Evolutionary conservation across 805 yeast species (phyloP).

Genomic region (Kluyveromyces starmeri): DNA sequence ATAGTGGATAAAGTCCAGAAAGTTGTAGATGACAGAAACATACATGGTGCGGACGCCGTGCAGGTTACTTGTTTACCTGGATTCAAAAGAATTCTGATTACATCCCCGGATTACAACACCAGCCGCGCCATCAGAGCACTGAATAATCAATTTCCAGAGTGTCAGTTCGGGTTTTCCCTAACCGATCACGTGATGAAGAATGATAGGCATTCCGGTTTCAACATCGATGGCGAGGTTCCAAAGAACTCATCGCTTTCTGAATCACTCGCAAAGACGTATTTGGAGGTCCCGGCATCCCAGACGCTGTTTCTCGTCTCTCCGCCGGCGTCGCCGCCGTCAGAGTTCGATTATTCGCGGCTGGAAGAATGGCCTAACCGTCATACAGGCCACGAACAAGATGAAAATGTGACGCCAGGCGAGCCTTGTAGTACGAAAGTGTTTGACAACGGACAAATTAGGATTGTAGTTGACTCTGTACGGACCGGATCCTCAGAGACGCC

Average conservation of each 20-base stretch:
- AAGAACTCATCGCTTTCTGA: too few species aligned
- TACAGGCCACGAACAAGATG: slow-evolving; percentile 1
- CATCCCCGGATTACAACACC: not conserved
- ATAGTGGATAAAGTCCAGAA: not conserved
- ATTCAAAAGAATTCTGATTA: slow-evolving; percentile 1
- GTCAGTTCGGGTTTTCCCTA: slow-evolving; percentile 1
- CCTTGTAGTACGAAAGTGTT: not conserved
- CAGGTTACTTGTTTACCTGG: slow-evolving; percentile 1
- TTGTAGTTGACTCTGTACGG: not conserved
- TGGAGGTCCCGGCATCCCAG: slow-evolving; percentile 28
- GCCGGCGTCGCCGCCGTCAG: slow-evolving; percentile 36
- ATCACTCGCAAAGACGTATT: slow-evolving; percentile 16
- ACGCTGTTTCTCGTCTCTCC: slow-evolving; percentile 34
- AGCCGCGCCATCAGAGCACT: slow-evolving; percentile 1
- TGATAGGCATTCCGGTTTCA: too few species aligned
- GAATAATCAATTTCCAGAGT: not conserved
- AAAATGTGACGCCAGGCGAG: slow-evolving; percentile 1
- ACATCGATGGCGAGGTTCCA: too few species aligned
- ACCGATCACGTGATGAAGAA: not conserved
- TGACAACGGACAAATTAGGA: slow-evolving; percentile 2
- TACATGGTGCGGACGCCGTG: slow-evolving; percentile 1
- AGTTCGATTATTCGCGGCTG: slow-evolving; percentile 29
- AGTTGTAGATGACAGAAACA: slow-evolving; percentile 1
- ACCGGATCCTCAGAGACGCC: not conserved
- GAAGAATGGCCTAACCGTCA: slow-evolving; percentile 30